Base-by-base conservation (phyloP, 208 protist species). In the Phytomonas francai region DNA sequence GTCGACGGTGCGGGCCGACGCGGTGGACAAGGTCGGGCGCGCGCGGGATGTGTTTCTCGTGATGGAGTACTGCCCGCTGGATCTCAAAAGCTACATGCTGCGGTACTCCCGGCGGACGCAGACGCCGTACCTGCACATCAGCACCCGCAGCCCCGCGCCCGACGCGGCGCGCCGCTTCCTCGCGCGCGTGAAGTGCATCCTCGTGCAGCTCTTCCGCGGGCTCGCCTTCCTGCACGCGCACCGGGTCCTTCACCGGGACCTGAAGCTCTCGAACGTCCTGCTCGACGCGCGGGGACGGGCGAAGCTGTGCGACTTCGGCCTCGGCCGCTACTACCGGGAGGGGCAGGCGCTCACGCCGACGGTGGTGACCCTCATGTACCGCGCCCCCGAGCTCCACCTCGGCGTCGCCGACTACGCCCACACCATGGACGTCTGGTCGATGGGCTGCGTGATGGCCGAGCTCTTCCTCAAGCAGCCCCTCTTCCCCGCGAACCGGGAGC, bases 401-500 rank as follows among this genome's bases (percentile, higher is more conserved):
- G 92, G 93, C 49, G 63, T 89, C 12, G 57, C 60, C 12, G 86
- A 92, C 74, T 94, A 94, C 68, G 97, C 93, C 0, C 88, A 96
- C 54, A 80, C 90, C 27, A 94, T 99, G 74, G 97, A 98, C 78
- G 83, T 98, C 22, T 99, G 96, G 97, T 98, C 94, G 14, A 67
- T 87, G 5, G 97, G 94, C 22, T 99, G 97, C 85, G 98, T 99
- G 31, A 77, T 99, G 39, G 98, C 96, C 4, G 98, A 99, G 81
- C 74, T 99, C 16, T 91, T 99, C 57, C 68, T 99, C 3, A 97
- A 98, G 39, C 79, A 89, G 45, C 98, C 98, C 8, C 85, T 99
- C 16, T 99, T 99, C 49, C 77, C 70, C 34, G 91, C 93, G 9
- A 70, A 77, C n/a, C 77, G 63, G 1, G 96, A 98, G 62, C 71